phyloP scores from a whole-genome alignment of 2,329 filamentous ascomycete species.

The Aspergillus calidoustus region DNA sequence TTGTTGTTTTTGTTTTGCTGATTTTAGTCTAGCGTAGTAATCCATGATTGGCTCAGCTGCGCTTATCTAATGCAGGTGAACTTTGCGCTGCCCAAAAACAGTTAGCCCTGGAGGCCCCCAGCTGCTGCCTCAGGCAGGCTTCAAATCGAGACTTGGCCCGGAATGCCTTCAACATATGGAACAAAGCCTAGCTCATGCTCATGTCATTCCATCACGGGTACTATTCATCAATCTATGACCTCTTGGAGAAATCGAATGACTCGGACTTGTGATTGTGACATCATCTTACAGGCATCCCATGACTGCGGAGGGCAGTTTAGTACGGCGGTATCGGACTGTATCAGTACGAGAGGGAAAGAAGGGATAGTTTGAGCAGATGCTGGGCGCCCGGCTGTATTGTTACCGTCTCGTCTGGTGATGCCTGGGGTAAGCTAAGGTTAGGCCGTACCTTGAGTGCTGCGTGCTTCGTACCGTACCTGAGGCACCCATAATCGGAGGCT shows the following conservation, averaged over 20 bases:
- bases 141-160: neutral
- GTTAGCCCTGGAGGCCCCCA: neutral
- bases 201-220: neutral
- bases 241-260: neutral
- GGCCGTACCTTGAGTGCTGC: neutral
- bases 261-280: conserved; percentile 6
- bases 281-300: conserved; percentile 3
- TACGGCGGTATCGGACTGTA: neutral
- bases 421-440: neutral
- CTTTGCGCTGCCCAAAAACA: neutral
- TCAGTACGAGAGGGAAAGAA: neutral
- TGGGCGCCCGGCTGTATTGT: neutral
- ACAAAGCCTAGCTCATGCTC: neutral
- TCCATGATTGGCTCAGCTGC: neutral
- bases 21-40: conserved; percentile 18
- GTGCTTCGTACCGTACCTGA: conserved; percentile 7
- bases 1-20: conserved; percentile 39
- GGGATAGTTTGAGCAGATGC: neutral
- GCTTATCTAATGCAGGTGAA: conserved; percentile 8
- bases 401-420: neutral
- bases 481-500: conserved; percentile 15
- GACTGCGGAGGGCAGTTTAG: neutral
- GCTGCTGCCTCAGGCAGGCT: conserved; percentile 5
- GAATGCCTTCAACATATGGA: neutral
- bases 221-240: neutral